Evolutionary conservation across 2,329 filamentous ascomycete species (phyloP), one percentile per base, ranked within the genome.

Genomic region (Coniochaeta ligniaria): DNA sequence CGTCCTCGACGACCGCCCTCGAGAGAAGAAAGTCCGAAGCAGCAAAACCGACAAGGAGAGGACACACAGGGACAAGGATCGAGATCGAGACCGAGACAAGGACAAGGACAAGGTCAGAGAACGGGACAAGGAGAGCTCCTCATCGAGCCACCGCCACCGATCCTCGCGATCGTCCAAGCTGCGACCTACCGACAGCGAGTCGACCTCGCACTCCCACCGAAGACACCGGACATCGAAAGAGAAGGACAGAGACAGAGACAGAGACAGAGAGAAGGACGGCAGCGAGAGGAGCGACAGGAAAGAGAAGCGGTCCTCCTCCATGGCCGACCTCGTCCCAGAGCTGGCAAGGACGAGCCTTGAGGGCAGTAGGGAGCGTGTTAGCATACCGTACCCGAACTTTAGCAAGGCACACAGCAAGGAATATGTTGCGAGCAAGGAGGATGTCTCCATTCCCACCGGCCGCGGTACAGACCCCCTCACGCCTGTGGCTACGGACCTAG

Each of bases 341-440:
- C 70, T 82, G 58, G 71, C 73, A 58, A 72, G 69, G 54, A 58
- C 56, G 16, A 41, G 38, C 16, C 38, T 58, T 24, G 70, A 72
- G 54, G 71, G 74, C 52, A 76, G 72, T 62, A 71, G 68, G 57
- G 78, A 81, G 59, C 79, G 80, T 31, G 71, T 78, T 36, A 83
- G 81, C 63, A 71, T 90, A 47, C 88, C 91, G 7, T 96, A 96
- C 71, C 91, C 92, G 1, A 82, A 83, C 12, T 92, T 96, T 74
- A 95, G 90, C 75, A 97, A 96, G 75, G 90, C 90, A 14, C 91
- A 96, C 73, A 96, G 92, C 79, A 95, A 92, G 74, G 94, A 97
- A 76, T 85, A 86, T 52, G 84, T 96, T 59, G 81, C 85, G 65
- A 87, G 85, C 70, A 79, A 78, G 59, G 83, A 87, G 54, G 80